Percentiles rank a stretch among this genome's conserved stretches.
Evolutionary conservation across 179 eudicot genomes (phyloP).

Genomic region (Drosera spatulata): DNA sequence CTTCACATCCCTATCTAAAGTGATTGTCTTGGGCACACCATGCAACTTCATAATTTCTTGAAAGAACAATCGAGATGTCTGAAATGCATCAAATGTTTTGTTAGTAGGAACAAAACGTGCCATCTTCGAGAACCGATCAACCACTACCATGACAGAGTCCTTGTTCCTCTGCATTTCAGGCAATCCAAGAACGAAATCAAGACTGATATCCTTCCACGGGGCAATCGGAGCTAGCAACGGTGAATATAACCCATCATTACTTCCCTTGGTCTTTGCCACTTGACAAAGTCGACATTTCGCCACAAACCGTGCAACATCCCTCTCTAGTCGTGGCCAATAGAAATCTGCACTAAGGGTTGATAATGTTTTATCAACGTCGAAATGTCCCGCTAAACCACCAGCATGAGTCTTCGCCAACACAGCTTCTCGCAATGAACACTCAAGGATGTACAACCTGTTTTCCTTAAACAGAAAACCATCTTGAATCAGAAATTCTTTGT

Average conservation of each 20-base stretch:
- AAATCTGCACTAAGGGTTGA: not conserved
- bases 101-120: not conserved
- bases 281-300: not conserved
- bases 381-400: not conserved
- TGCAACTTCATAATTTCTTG: not conserved
- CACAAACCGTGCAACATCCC: not conserved
- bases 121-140: not conserved
- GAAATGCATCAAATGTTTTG: not conserved
- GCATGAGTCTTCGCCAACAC: too few species aligned
- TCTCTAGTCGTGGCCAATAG: not conserved
- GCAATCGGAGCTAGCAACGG: not conserved
- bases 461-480: too few species aligned
- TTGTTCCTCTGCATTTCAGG: not conserved
- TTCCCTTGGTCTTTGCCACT: not conserved
- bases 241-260: not conserved
- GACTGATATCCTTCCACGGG: not conserved
- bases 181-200: not conserved
- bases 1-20: not conserved
- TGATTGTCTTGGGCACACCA: not conserved
- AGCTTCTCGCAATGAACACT: too few species aligned
- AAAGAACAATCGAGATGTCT: not conserved
- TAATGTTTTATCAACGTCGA: not conserved
- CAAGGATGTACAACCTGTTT: too few species aligned
- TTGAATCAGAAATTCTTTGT: too few species aligned
- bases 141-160: constrained; percentile 1